phyloP scores from a whole-genome alignment of 306 rosid genomes.

The Coriaria nepalensis region DNA sequence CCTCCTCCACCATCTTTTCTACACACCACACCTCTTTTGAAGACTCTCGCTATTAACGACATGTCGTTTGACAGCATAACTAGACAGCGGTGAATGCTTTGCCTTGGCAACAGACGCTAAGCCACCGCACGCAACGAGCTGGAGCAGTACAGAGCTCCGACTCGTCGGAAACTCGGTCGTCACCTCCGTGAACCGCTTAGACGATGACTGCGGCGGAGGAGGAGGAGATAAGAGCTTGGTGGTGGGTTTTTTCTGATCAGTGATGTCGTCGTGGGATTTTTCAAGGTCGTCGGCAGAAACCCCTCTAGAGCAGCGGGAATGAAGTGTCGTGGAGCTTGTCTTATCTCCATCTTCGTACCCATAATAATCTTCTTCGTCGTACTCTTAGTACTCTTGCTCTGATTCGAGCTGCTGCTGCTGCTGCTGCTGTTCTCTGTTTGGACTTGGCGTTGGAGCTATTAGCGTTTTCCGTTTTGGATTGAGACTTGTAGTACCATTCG shows the following conservation, averaged over 20 bases:
- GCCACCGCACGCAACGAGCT: conserved; percentile 73
- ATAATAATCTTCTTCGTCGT: conserved; percentile 26
- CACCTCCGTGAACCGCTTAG: conserved; percentile 13
- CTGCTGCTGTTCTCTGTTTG: conserved; percentile 17
- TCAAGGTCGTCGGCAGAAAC: conserved; percentile 55
- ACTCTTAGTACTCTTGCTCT: conserved; percentile 25
- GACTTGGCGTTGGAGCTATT: conserved; percentile 13
- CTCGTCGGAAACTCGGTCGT: conserved; percentile 15
- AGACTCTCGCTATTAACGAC: conserved; percentile 20
- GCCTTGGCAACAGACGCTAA: conserved; percentile 31
- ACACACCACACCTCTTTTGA: conserved; percentile 22
- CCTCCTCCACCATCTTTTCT: conserved; percentile 22
- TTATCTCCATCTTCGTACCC: conserved; percentile 53
- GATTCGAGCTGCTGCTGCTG: no score
- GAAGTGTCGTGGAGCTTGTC: conserved; percentile 54
- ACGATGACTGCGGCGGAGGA: no score
- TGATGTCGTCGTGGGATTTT: conserved; percentile 13
- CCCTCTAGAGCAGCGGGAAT: conserved; percentile 75
- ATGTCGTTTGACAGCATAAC: conserved; percentile 9
- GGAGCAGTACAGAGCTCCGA: conserved; percentile 54
- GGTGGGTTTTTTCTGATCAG: conserved; percentile 2
- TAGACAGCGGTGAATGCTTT: conserved; percentile 14
- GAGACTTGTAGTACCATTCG: not conserved
- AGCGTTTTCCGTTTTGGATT: conserved; percentile 16
- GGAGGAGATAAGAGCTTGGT: not conserved